Percentiles rank a stretch among this genome's conserved stretches.
These are phyloP conservation scores for Camptophora hylomeconis DNA, from an alignment of 2,329 filamentous ascomycete species.

Conservation along the genomic window DNA sequence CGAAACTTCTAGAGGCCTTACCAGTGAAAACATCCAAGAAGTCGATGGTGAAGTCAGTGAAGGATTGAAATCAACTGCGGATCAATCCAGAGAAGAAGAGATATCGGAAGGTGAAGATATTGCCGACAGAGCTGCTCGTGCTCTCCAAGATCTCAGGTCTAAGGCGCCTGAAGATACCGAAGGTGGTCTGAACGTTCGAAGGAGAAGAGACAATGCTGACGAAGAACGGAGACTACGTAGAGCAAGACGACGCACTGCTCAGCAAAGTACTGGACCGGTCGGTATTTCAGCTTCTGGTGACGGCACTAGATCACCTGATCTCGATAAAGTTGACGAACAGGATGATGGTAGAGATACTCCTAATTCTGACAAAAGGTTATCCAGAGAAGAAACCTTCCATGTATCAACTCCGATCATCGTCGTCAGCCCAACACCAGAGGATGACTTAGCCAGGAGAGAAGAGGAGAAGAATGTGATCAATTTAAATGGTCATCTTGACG, in stretches of 20 bases:
- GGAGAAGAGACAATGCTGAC: constrained; percentile 61
- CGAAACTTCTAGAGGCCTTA: constrained; percentile 32
- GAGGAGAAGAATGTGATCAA: constrained; percentile 2
- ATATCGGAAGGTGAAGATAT: constrained; percentile 54
- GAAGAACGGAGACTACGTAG: constrained; percentile 60
- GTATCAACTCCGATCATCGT: constrained; percentile 16
- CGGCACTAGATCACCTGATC: constrained; percentile 10
- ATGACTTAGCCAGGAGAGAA: constrained; percentile 3
- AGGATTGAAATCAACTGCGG: constrained; percentile 18
- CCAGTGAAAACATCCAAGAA: constrained; percentile 16
- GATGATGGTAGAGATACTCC: constrained; percentile 8
- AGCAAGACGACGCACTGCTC: constrained; percentile 50
- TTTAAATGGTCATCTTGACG: no score
- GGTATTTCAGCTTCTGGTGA: constrained; percentile 18
- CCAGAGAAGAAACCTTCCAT: constrained; percentile 10
- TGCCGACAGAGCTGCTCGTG: constrained; percentile 66
- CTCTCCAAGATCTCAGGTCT: constrained; percentile 67
- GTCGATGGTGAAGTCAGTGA: constrained; percentile 10
- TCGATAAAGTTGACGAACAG: constrained; percentile 6
- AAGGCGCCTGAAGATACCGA: constrained; percentile 37
- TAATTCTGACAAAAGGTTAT: constrained; percentile 5
- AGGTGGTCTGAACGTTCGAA: constrained; percentile 44
- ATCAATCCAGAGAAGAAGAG: constrained; percentile 21
- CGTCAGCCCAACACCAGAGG: constrained; percentile 17
- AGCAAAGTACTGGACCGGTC: constrained; percentile 24